Percentiles rank a stretch among this genome's conserved stretches.
These are phyloP conservation scores for Glycine soja DNA, from an alignment of 306 rosid genomes.

Conservation along the genomic window DNA sequence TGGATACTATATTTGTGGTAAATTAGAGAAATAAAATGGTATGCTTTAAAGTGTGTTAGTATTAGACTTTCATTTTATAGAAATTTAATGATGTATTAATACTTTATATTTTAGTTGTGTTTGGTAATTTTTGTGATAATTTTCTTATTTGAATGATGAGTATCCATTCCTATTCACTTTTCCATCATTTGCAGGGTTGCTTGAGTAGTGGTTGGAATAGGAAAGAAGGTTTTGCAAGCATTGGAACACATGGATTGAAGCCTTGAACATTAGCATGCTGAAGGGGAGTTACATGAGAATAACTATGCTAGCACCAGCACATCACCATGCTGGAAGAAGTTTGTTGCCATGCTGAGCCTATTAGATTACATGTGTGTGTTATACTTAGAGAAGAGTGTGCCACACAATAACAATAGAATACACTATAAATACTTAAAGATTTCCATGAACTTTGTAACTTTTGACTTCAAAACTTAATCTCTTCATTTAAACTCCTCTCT, in stretches of 20 bases:
- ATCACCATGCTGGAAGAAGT: neutral
- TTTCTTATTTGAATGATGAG: neutral
- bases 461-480: neutral
- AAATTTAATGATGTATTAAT: neutral
- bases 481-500: neutral
- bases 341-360: neutral
- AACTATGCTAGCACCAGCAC: neutral
- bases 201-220: too few relatives aligned
- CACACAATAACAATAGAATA: neutral
- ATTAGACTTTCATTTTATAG: neutral
- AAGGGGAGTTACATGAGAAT: neutral
- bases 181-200: neutral
- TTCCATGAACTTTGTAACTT: neutral
- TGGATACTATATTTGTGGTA: neutral
- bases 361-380: neutral
- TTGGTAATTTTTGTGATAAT: neutral
- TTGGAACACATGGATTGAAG: too few relatives aligned
- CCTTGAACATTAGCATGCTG: too few relatives aligned
- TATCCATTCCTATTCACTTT: neutral
- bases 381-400: too few relatives aligned
- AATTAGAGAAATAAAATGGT: neutral
- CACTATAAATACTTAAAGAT: neutral
- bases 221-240: too few relatives aligned
- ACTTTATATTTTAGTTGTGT: neutral
- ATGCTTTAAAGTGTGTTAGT: neutral